Evolutionary conservation across 2,329 filamentous ascomycete species (phyloP).

Genomic region (Epichloe bromicola): DNA sequence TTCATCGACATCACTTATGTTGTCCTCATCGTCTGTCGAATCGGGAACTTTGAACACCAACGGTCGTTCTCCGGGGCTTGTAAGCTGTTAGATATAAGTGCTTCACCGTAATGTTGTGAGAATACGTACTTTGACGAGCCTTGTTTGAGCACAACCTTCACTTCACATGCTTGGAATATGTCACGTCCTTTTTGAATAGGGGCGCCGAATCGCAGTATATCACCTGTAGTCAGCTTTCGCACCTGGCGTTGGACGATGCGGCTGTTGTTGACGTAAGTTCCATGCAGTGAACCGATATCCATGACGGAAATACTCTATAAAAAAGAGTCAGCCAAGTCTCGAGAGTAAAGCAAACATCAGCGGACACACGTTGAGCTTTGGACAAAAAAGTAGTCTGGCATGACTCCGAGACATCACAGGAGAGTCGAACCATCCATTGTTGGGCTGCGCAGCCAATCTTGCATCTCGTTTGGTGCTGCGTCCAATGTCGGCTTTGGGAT

Average conservation of each 20-base stretch:
- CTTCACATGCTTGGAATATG: constrained; percentile 24
- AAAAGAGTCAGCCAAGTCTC: constrained; percentile 9
- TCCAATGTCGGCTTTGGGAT: constrained; percentile 24
- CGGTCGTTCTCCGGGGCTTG: constrained; percentile 15
- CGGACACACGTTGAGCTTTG: constrained; percentile 28
- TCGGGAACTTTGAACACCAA: constrained; percentile 30
- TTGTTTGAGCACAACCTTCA: constrained; percentile 21
- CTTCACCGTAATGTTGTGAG: not conserved
- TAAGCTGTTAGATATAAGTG: not conserved
- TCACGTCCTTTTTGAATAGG: constrained; percentile 21
- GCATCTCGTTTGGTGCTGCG: constrained; percentile 29
- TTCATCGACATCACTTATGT: constrained; percentile 15
- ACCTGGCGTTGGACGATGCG: constrained; percentile 10
- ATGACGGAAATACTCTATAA: constrained; percentile 29
- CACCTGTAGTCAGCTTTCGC: constrained; percentile 14
- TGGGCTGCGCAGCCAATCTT: constrained; percentile 18
- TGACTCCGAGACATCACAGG: constrained; percentile 61
- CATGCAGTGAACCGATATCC: constrained; percentile 39
- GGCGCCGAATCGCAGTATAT: constrained; percentile 23
- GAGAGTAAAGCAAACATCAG: not conserved
- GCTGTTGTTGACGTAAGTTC: constrained; percentile 32
- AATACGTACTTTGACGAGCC: constrained; percentile 14
- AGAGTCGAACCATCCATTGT: constrained; percentile 58
- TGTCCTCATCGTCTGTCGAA: constrained; percentile 22
- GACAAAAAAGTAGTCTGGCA: constrained; percentile 38